phyloP scores from a whole-genome alignment of 805 yeast genomes.

The Barnettozyma pratensis region DNA sequence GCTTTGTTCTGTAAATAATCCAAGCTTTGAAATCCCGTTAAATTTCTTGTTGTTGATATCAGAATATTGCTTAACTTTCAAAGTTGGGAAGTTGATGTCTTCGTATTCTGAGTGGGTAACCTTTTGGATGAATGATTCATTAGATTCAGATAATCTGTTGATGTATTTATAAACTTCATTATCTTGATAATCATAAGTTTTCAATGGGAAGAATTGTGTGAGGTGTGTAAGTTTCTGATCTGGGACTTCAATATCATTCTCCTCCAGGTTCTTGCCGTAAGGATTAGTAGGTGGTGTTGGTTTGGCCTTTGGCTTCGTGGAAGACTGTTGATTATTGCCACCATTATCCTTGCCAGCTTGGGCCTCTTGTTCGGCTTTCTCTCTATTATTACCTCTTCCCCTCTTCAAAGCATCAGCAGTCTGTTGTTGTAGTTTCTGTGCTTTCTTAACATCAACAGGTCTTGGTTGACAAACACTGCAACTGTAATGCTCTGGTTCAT shows the following conservation, averaged over 20 bases:
- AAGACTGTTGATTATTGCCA: not conserved
- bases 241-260: constrained; percentile 28
- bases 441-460: constrained; percentile 38
- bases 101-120: constrained; percentile 22
- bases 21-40: constrained; percentile 63
- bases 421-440: constrained; percentile 35
- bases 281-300: constrained; percentile 18
- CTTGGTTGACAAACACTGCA: constrained; percentile 74
- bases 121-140: constrained; percentile 9
- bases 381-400: constrained; percentile 10
- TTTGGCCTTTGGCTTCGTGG: constrained; percentile 13
- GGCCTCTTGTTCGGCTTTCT: not conserved
- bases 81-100: constrained; percentile 25
- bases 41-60: constrained; percentile 52
- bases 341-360: too few relatives aligned
- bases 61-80: constrained; percentile 51
- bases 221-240: constrained; percentile 33
- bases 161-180: constrained; percentile 41
- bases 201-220: constrained; percentile 29
- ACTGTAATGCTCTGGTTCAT: constrained; percentile 76
- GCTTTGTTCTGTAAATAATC: constrained; percentile 41
- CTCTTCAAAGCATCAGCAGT: constrained; percentile 17
- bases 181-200: constrained; percentile 38
- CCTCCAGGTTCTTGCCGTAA: constrained; percentile 30
- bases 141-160: constrained; percentile 23